A percentile compares a stretch with the other conserved stretches of the same genome.
These are phyloP conservation scores for Lathyrus oleraceus DNA, from an alignment of 306 rosid species.

Conservation along the genomic window DNA sequence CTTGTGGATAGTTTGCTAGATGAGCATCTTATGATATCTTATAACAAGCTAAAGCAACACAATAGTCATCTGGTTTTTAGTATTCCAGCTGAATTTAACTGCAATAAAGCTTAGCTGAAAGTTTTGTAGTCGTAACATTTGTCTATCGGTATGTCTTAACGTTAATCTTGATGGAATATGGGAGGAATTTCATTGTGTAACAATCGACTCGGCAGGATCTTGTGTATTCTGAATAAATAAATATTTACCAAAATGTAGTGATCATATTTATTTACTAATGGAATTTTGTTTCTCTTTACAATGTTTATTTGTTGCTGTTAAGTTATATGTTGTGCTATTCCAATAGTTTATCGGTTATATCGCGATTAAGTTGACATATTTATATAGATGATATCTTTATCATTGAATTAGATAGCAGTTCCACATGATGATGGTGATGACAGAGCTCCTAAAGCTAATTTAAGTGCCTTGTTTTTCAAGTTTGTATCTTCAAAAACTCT, in stretches of 20 bases:
- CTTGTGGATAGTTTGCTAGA: constrained; percentile 4
- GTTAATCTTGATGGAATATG: background rate
- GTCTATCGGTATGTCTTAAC: background rate
- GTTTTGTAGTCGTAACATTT: constrained; percentile 1
- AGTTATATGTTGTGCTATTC: background rate
- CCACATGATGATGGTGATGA: background rate
- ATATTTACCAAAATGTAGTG: constrained; percentile 2
- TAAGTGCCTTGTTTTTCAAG: no score
- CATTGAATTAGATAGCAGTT: background rate
- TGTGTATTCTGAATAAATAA: constrained; percentile 13
- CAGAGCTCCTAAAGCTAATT: background rate
- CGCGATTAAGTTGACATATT: background rate
- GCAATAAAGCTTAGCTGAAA: constrained; percentile 10
- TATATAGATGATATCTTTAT: background rate
- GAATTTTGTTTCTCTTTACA: background rate
- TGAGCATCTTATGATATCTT: constrained; percentile 8
- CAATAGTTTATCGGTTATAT: background rate
- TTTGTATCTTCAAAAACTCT: no score
- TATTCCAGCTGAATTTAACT: constrained; percentile 7
- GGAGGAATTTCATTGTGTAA: constrained; percentile 2
- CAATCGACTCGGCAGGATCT: constrained; percentile 3
- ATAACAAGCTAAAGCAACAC: background rate
- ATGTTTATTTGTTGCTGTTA: constrained; percentile 17
- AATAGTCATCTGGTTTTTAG: constrained; percentile 11
- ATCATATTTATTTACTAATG: constrained; percentile 18